A percentile compares a stretch with the other conserved stretches of the same genome.
Conservation (phyloP, 441 rosid genomes). For the Pelargonium australe region DNA sequence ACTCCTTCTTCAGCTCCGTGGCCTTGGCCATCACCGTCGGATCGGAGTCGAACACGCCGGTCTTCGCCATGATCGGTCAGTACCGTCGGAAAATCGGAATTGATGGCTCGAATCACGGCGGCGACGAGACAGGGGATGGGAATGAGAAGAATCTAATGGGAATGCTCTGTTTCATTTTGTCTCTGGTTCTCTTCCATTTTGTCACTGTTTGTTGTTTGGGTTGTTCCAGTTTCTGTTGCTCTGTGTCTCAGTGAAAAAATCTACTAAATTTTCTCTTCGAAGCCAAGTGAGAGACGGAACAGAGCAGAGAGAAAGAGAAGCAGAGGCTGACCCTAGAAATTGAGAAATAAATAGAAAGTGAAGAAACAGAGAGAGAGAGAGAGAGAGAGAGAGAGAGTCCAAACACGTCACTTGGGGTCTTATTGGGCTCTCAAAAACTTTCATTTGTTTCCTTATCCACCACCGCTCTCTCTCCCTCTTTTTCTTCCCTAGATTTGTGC, state of each 20-base stretch:
- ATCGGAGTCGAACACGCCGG: constrained; percentile 39
- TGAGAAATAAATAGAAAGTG: not conserved
- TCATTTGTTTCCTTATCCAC: not conserved
- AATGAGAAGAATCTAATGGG: not conserved
- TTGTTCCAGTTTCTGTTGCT: too few species aligned
- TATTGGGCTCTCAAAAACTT: not conserved
- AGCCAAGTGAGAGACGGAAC: not conserved
- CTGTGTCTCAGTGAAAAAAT: not conserved
- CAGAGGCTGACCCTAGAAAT: too few species aligned
- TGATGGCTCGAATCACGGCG: not conserved
- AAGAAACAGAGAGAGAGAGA: too few species aligned
- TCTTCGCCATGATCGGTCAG: constrained; percentile 51
- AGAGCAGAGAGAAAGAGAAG: not conserved
- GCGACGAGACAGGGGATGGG: not conserved
- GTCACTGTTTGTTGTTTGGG: too few species aligned
- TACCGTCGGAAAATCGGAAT: not conserved
- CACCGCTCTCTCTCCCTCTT: not conserved
- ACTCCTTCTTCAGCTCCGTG: constrained; percentile 57
- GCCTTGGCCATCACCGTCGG: constrained; percentile 33
- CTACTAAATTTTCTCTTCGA: too few species aligned
- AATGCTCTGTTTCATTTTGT: constrained; percentile 1
- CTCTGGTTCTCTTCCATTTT: not conserved
- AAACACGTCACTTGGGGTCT: too few species aligned
- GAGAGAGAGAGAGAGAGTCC: too few species aligned
- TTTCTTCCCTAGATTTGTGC: constrained; percentile 2